These are phyloP conservation scores for Gleditsia sinensis DNA, from an alignment of 306 rosid species.

Conservation along the genomic window DNA sequence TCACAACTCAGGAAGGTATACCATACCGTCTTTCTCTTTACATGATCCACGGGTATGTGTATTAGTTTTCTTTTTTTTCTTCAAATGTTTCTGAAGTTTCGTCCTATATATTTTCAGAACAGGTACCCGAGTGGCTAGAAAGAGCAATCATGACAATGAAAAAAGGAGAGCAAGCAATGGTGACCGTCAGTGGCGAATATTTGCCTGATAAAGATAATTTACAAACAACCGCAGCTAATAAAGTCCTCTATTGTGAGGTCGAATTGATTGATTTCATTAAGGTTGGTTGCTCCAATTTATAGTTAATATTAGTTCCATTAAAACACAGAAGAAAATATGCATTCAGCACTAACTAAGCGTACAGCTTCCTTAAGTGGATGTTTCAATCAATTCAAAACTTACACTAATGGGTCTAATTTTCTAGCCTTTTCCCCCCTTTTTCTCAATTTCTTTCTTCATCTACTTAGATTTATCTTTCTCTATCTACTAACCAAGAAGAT, in stretches of 20 bases:
- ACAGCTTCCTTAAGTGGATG: neutral
- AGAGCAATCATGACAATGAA: slow-evolving; percentile 72
- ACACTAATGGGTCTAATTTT: neutral
- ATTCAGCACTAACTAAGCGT: neutral
- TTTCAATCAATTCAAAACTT: neutral
- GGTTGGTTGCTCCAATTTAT: slow-evolving; percentile 38
- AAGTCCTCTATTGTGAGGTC: slow-evolving; percentile 51
- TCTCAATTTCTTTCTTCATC: too few species aligned
- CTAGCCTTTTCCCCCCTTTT: too few species aligned
- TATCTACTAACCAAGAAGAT: too few species aligned
- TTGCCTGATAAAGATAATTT: slow-evolving; percentile 29
- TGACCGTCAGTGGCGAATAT: slow-evolving; percentile 48
- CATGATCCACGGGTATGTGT: slow-evolving; percentile 6
- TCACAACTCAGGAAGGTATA: slow-evolving; percentile 57
- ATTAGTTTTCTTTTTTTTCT: neutral
- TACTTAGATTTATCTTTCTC: too few species aligned
- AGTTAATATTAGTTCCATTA: neutral
- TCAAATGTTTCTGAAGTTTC: slow-evolving; percentile 1
- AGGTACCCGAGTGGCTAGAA: slow-evolving; percentile 56
- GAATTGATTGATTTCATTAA: slow-evolving; percentile 58
- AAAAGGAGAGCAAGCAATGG: slow-evolving; percentile 58
- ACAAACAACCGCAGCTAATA: slow-evolving; percentile 18
- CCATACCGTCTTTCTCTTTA: neutral
- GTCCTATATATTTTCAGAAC: slow-evolving; percentile 46
- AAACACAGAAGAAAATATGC: neutral